Evolutionary conservation across 352 stramenopile genomes (phyloP), one percentile per base, ranked within the genome.

Genomic region (Globisporangium nodosum): DNA sequence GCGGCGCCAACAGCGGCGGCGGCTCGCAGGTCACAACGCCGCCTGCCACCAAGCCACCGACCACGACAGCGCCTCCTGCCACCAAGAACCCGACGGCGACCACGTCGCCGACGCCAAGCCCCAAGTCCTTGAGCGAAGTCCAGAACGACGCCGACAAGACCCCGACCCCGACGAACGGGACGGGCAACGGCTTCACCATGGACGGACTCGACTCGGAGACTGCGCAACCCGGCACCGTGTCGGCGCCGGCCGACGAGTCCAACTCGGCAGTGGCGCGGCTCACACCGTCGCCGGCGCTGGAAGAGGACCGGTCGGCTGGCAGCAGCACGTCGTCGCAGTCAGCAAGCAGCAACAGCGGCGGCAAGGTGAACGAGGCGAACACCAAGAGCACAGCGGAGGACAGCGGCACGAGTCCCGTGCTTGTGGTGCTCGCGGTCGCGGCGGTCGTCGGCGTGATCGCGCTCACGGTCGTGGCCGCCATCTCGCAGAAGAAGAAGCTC

Each of bases 401-500:
- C 40, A 30, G 6, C 2, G 24, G 48, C 60, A 66, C 60, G 48
- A 63, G 54, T 24, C 60, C 60, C n/a, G 48, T 63, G 16, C 57
- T 66, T n/a, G 58, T 66, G n/a, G 60, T 27, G 48, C 54, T 66
- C 9, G 49, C 50, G 5, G 54, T 63, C 39, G 47, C 45, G 8
- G 60, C 39, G 3, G 20, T 42, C 15, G 45, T 66, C n/a, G 60
- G 54, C 3, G 20, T 59, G 16, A 40, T 63, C 2, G 60, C 60
- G n/a, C 56, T 66, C 5, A 48, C 49, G 5, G 33, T 66, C 48
- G 49, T 66, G 0, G 60, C 60, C 30, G 60, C 35, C 5, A 58
- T 63, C 48, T 52, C 52, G 27, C 55, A 48, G 13, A 61, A 63
- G 54, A 66, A 66, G 40, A 66, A 66, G 54, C 20, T 66, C n/a